phyloP scores from a whole-genome alignment of 805 yeast genomes.

The Debaryomyces maramus region DNA sequence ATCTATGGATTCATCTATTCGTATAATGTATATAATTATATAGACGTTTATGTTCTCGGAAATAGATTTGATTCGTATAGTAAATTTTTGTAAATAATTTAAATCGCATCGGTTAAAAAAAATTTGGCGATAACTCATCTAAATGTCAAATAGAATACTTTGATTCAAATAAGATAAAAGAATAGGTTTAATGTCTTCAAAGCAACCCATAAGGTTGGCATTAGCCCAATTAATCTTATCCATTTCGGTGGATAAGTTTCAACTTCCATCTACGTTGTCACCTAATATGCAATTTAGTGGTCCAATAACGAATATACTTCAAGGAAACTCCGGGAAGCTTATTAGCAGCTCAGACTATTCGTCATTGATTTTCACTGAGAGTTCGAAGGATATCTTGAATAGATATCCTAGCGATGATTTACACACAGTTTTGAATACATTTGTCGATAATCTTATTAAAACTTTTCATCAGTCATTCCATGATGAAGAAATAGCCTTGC shows the following conservation, averaged over 20 bases:
- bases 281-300: not conserved
- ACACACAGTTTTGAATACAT: slow-evolving; percentile 16
- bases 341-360: slow-evolving; percentile 21
- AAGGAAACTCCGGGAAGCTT: slow-evolving; percentile 27
- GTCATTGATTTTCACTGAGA: slow-evolving; percentile 15
- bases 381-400: slow-evolving; percentile 13
- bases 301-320: slow-evolving; percentile 11
- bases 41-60: no score
- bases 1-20: no score
- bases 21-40: no score
- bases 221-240: slow-evolving; percentile 9
- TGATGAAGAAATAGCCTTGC: slow-evolving; percentile 9
- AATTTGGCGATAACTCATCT: slow-evolving; percentile 1
- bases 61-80: no score
- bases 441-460: slow-evolving; percentile 11
- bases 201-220: slow-evolving; percentile 3
- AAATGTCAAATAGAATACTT: no score
- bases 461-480: slow-evolving; percentile 12
- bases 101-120: slow-evolving; percentile 4
- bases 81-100: no score
- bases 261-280: not conserved
- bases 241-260: slow-evolving; percentile 7
- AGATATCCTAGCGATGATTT: slow-evolving; percentile 24
- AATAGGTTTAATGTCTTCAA: not conserved
- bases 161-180: no score